Percentiles rank a stretch among this genome's conserved stretches.
These are phyloP conservation scores for Evansstolkia leycettana DNA, from an alignment of 495 filamentous ascomycete genomes.

Conservation along the genomic window DNA sequence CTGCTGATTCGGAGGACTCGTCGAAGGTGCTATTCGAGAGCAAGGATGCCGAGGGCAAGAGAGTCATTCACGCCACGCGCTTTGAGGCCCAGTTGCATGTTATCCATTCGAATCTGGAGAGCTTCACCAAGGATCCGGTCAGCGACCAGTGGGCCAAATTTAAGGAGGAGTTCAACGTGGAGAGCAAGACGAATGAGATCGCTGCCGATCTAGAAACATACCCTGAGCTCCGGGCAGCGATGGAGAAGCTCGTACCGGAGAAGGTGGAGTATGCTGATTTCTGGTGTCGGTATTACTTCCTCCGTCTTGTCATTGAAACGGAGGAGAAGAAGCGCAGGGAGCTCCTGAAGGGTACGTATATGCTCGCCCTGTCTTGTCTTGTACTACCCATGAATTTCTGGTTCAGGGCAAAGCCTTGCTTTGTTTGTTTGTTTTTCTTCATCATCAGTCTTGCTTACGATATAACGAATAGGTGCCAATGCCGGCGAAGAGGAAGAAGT, in stretches of 20 bases:
- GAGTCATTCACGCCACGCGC: slow-evolving; percentile 84
- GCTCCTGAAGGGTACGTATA: slow-evolving; percentile 69
- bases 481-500: slow-evolving; percentile 65
- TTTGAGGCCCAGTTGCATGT: slow-evolving; percentile 95
- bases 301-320: slow-evolving; percentile 87
- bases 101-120: slow-evolving; percentile 74
- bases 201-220: slow-evolving; percentile 75
- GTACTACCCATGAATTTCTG: too few relatives aligned
- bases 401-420: too few relatives aligned
- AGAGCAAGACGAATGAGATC: slow-evolving; percentile 77
- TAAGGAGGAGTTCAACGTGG: slow-evolving; percentile 64
- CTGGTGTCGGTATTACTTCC: slow-evolving; percentile 94
- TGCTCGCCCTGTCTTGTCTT: slow-evolving; percentile 2
- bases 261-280: slow-evolving; percentile 77
- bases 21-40: slow-evolving; percentile 72
- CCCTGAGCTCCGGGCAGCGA: slow-evolving; percentile 73
- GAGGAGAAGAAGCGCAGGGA: slow-evolving; percentile 86
- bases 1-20: slow-evolving; percentile 24
- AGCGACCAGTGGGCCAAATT: slow-evolving; percentile 65
- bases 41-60: slow-evolving; percentile 77
- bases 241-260: slow-evolving; percentile 94
- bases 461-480: slow-evolving; percentile 36
- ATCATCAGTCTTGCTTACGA: too few relatives aligned
- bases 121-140: slow-evolving; percentile 72
- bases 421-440: slow-evolving; percentile 6